Evolutionary conservation across 495 filamentous ascomycete genomes (phyloP).

Genomic region (Penicillium paradoxum): DNA sequence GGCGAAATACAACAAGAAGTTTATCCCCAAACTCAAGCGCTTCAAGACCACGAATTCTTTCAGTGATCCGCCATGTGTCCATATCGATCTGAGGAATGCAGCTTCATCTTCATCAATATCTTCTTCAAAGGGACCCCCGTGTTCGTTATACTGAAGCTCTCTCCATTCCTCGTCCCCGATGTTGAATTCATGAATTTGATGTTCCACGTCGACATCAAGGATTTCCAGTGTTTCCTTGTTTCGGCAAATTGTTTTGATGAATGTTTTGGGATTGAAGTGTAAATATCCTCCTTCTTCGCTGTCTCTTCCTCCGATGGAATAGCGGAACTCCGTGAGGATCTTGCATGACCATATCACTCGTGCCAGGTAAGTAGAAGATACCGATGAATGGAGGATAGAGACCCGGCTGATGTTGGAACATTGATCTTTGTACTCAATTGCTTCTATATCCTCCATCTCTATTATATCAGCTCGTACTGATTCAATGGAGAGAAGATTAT

Average conservation of each 20-base stretch:
- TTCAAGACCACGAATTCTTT: constrained; percentile 20
- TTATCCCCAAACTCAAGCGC: constrained; percentile 18
- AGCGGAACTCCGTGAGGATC: constrained; percentile 14
- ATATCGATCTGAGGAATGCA: neutral
- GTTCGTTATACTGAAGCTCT: neutral
- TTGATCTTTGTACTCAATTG: neutral
- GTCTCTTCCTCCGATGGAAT: constrained; percentile 19
- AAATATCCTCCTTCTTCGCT: constrained; percentile 1
- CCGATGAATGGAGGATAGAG: constrained; percentile 13
- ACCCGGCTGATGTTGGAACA: constrained; percentile 20
- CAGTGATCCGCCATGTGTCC: constrained; percentile 5
- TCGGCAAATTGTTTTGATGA: constrained; percentile 17
- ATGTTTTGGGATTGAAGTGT: constrained; percentile 14
- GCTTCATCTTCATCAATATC: fast-evolving
- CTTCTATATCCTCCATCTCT: constrained; percentile 2
- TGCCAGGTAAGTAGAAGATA: constrained; percentile 10
- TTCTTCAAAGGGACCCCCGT: neutral
- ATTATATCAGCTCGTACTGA: constrained; percentile 17
- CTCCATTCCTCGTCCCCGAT: neutral
- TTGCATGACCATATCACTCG: constrained; percentile 18
- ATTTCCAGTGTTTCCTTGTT: constrained; percentile 25
- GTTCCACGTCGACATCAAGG: constrained; percentile 23
- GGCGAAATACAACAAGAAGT: constrained; percentile 24
- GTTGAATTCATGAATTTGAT: neutral
- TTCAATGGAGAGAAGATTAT: constrained; percentile 24